A percentile compares a stretch with the other conserved stretches of the same genome.
Conservation (phyloP, 768 basidiomycete genomes). For the Dendrothele bispora region DNA sequence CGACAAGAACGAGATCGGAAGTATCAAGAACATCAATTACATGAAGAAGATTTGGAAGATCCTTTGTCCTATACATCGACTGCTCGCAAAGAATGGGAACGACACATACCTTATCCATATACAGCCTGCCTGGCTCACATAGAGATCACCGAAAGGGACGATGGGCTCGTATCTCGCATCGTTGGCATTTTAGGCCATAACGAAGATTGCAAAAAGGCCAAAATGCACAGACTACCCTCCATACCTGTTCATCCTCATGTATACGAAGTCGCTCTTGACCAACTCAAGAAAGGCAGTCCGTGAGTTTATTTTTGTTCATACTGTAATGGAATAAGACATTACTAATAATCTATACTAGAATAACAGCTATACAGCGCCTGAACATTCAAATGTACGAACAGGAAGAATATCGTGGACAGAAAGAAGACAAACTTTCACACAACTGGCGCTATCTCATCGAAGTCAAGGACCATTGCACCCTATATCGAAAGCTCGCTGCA, state of each 20-base stretch:
- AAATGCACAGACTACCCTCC: constrained; percentile 18
- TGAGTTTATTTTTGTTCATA: not conserved
- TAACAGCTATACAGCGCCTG: constrained; percentile 13
- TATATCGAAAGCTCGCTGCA: constrained; percentile 14
- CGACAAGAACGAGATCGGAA: too few species aligned
- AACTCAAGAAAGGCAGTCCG: constrained; percentile 17
- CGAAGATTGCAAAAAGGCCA: constrained; percentile 19
- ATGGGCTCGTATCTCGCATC: constrained; percentile 18
- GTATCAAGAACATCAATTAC: too few species aligned
- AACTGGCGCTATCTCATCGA: constrained; percentile 20
- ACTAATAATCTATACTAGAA: constrained; percentile 1
- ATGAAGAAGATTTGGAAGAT: too few species aligned
- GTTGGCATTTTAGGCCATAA: constrained; percentile 27
- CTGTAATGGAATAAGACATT: too few species aligned
- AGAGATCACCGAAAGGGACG: constrained; percentile 24
- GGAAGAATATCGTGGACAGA: constrained; percentile 6
- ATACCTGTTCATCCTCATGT: constrained; percentile 34
- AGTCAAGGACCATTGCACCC: constrained; percentile 14
- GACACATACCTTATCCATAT: constrained; percentile 16
- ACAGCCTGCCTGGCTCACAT: constrained; percentile 35
- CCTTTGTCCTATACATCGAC: too few species aligned
- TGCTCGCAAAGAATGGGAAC: too few species aligned
- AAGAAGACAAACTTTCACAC: not conserved
- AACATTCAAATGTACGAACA: constrained; percentile 9
- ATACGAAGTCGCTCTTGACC: constrained; percentile 18